These are phyloP conservation scores for Calonectria pauciramosa DNA, from an alignment of 2,329 filamentous ascomycete genomes.

Conservation along the genomic window DNA sequence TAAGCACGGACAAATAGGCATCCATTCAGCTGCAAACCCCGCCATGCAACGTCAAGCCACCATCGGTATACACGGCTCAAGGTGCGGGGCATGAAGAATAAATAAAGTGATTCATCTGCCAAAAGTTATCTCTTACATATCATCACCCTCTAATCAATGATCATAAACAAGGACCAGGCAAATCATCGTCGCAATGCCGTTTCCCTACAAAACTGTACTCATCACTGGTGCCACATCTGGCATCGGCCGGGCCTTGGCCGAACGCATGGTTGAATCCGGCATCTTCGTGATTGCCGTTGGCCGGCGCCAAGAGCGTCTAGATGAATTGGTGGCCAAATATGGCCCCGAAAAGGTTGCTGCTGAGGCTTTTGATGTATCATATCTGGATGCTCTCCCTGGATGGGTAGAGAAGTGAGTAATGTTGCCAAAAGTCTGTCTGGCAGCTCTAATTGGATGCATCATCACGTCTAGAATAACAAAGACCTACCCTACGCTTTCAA, in stretches of 20 bases:
- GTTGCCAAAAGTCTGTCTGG: neutral
- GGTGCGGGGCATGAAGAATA: neutral
- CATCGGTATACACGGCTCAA: neutral
- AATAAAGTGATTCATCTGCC: neutral
- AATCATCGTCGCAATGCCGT: slow-evolving; percentile 56
- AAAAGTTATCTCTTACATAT: neutral
- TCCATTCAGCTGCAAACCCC: neutral
- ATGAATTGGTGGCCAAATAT: slow-evolving; percentile 59
- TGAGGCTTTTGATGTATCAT: slow-evolving; percentile 56
- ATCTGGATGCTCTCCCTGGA: slow-evolving; percentile 50
- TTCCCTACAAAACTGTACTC: slow-evolving; percentile 68
- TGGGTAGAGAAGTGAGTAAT: slow-evolving; percentile 28
- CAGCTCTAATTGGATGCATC: neutral
- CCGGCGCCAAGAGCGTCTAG: slow-evolving; percentile 61
- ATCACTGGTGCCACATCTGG: slow-evolving; percentile 53
- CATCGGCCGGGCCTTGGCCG: slow-evolving; percentile 38
- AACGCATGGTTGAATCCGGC: slow-evolving; percentile 55
- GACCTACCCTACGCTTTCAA: slow-evolving; percentile 50
- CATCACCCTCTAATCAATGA: neutral
- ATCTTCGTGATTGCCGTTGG: slow-evolving; percentile 61
- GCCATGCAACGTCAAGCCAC: neutral
- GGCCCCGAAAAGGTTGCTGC: slow-evolving; percentile 55
- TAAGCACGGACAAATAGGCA: neutral
- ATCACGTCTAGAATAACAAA: slow-evolving; percentile 13
- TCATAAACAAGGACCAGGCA: too few species aligned